Conservation (phyloP, 192 early-diverging fungal species). For the Phlyctochytrium arcticum region DNA sequence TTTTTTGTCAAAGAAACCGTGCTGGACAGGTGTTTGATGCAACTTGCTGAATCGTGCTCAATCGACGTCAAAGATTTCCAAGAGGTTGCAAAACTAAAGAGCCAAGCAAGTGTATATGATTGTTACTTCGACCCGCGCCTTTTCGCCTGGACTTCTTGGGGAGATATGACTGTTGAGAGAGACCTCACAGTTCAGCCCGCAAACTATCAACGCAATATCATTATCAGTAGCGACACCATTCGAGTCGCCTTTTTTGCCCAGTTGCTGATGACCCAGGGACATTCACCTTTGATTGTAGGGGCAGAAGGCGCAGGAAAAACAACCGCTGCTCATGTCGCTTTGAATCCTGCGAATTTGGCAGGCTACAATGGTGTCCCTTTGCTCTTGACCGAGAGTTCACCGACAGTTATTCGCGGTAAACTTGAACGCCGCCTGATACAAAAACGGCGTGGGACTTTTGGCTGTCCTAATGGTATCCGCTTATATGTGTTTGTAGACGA, state of each 20-base stretch:
- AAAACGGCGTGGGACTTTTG: slow-evolving; percentile 25
- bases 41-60: neutral
- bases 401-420: neutral
- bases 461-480: slow-evolving; percentile 6
- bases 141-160: slow-evolving; percentile 32
- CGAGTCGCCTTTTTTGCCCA: slow-evolving; percentile 20
- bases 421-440: slow-evolving; percentile 3
- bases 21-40: neutral
- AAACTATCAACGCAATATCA: neutral
- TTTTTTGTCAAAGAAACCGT: slow-evolving; percentile 2
- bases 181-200: neutral
- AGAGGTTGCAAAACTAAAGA: slow-evolving; percentile 5
- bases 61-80: neutral
- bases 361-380: neutral
- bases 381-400: neutral
- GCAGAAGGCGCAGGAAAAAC: slow-evolving; percentile 26
- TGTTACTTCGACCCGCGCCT: slow-evolving; percentile 28
- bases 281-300: slow-evolving; percentile 17
- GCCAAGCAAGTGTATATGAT: slow-evolving; percentile 23
- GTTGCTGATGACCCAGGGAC: slow-evolving; percentile 6
- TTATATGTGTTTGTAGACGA: slow-evolving; percentile 27
- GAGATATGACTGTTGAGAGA: neutral
- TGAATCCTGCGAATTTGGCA: neutral
- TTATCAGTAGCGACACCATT: slow-evolving; percentile 16
- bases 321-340: neutral